Evolutionary conservation across 495 filamentous ascomycete species (phyloP).

Genomic region (Pseudomonodictys pantanalensis): DNA sequence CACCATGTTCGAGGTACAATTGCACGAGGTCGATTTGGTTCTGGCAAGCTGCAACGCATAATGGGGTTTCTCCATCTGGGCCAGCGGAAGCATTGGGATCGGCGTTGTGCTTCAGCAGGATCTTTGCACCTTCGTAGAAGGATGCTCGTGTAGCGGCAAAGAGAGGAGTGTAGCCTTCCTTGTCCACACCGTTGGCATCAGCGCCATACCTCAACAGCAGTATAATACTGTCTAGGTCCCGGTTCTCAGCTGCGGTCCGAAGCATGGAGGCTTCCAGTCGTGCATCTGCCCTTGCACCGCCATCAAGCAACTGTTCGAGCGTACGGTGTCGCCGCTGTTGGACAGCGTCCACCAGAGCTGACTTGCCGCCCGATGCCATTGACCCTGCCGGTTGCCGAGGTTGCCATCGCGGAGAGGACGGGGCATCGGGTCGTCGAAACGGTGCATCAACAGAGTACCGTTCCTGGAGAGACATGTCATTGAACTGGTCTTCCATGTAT

Average conservation of each 20-base stretch:
- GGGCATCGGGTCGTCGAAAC: slow-evolving; percentile 37
- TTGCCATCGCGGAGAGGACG: slow-evolving; percentile 42
- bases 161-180: slow-evolving; percentile 45
- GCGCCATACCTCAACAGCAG: slow-evolving; percentile 51
- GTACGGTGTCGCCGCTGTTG: slow-evolving; percentile 45
- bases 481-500: slow-evolving; percentile 3
- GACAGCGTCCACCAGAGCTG: slow-evolving; percentile 41
- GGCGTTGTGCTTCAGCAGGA: slow-evolving; percentile 53
- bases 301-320: slow-evolving; percentile 52
- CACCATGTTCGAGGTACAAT: slow-evolving; percentile 50
- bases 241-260: slow-evolving; percentile 44
- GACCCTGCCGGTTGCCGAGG: slow-evolving; percentile 40
- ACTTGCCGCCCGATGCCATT: slow-evolving; percentile 38
- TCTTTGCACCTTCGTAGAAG: slow-evolving; percentile 45
- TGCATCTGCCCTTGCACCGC: slow-evolving; percentile 49
- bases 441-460: not conserved
- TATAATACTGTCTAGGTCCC: slow-evolving; percentile 48
- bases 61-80: slow-evolving; percentile 44
- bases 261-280: slow-evolving; percentile 36
- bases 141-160: slow-evolving; percentile 45
- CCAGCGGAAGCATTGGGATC: slow-evolving; percentile 49
- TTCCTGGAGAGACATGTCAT: slow-evolving; percentile 5
- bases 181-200: slow-evolving; percentile 47
- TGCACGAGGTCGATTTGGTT: slow-evolving; percentile 47
- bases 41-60: slow-evolving; percentile 40